Base-by-base conservation (phyloP, 148 eudicot genomes). In the Vaccinium corymbosum region DNA sequence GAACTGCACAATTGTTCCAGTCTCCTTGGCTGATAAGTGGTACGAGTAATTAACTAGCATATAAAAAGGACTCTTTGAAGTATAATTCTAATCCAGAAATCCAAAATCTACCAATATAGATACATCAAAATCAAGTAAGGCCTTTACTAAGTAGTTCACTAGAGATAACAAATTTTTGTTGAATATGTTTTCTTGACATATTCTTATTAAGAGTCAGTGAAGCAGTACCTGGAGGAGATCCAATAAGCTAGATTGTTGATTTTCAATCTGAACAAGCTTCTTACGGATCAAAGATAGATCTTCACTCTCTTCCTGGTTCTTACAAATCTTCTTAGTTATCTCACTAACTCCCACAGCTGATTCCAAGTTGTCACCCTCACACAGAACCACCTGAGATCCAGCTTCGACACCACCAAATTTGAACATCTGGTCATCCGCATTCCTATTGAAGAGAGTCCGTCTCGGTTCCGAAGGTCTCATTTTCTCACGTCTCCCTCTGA, bases 241-340 rank as follows among this genome's bases (percentile, higher is more conserved):
- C 84, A 92, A 85, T 89, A 96, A 83, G 89, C 87, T 91, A 75
- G 98, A 91, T 88, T 96, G 99, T 87, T 93, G 98, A 77, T 80
- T 88, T 84, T 96, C 97, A 86, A 96, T 96, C 82, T 93, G 97
- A 89, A 88, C 90, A 83, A 96, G 99, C 83, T 96, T 98, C 89
- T 92, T 88, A 49, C 94, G 92, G 72, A 96, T 94, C 80, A 84
- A 80, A 79, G 97, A 91, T 79, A 96, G 90, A 75, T 92, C 95
- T 82, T 94, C 99, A 78, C 83, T 81, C 83, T 93, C 98, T 87
- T 89, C 90, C 74, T 88, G 94, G 80, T 86, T 89, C 83, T 86
- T 90, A 71, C 85, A 84, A 15, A 78, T 29, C 86, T 90, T 88
- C 79, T 85, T 88, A 53, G 87, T 82, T 29, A 84, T 79, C 86